These are phyloP conservation scores for Blastobotrys mokoenaii DNA, from an alignment of 805 yeast genomes.

Conservation along the genomic window DNA sequence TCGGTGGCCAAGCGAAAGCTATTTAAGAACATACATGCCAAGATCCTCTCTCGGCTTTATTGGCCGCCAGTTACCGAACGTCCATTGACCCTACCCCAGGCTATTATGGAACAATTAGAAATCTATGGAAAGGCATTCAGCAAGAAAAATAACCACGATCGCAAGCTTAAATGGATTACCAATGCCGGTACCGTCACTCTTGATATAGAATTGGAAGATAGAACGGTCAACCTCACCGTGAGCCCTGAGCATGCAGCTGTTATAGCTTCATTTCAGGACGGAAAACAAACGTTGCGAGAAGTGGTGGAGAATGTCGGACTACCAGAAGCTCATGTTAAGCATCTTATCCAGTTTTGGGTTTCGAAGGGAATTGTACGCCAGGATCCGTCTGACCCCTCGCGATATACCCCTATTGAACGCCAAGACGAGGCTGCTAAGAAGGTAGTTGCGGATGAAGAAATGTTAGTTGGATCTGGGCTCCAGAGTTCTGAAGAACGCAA, in stretches of 20 bases:
- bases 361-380: conserved; percentile 41
- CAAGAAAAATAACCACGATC: conserved; percentile 38
- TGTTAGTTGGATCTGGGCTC: conserved; percentile 9
- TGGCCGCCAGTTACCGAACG: conserved; percentile 60
- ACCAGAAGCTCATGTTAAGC: conserved; percentile 33
- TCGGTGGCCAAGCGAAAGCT: conserved; percentile 3
- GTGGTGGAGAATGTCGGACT: conserved; percentile 35
- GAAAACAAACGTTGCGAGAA: conserved; percentile 25
- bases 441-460: conserved; percentile 11
- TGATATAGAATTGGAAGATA: conserved; percentile 47
- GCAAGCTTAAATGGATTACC: conserved; percentile 50
- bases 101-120: conserved; percentile 31
- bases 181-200: conserved; percentile 56
- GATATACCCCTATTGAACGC: conserved; percentile 36
- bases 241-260: conserved; percentile 65
- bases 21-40: conserved; percentile 37
- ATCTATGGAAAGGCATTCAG: conserved; percentile 39
- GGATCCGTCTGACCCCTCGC: conserved; percentile 28
- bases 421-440: conserved; percentile 16
- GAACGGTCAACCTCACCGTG: conserved; percentile 38
- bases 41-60: conserved; percentile 65
- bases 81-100: conserved; percentile 41
- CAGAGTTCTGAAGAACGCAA: conserved; percentile 25
- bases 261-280: conserved; percentile 39
- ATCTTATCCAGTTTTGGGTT: conserved; percentile 55